Base-by-base conservation (phyloP, 2,329 filamentous ascomycete species). In the Phaeoacremonium minimum region DNA sequence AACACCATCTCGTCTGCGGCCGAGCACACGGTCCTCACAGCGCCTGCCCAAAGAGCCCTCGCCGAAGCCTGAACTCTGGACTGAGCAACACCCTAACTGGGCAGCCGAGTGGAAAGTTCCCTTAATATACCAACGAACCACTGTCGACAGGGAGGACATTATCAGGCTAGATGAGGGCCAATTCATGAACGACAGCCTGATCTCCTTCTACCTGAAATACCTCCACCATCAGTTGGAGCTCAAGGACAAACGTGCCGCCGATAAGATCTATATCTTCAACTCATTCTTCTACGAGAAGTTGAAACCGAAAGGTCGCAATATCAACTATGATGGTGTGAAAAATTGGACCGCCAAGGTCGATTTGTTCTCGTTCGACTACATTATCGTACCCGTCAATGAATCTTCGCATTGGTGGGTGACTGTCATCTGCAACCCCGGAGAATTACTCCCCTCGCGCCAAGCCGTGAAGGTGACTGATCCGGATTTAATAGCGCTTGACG, bases 361-460 rank as follows among this genome's bases (percentile, higher is more conserved):
- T 53, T 63, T 98, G 7, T 87, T 97, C 51, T 75, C 72, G 6
- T 89, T 87, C 49, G 87, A 95, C 54, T 96, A 90, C 56, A 81
- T 97, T 40, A 73, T 97, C 9, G 85, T 98, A 6, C 93, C 93
- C 0, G 87, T 98, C 56, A 94, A 95, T 50, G 86, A 96, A 54
- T 70, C 79, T 47, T 64, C 71, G 2, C 93, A 98, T 59, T 98
- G 94, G 93, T 97, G 93, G 60, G 68, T 97, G 46, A 89, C 88
- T 12, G 91, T 98, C 38, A 91, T 98, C 35, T 95, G 88, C 73
- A 95, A 98, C 51, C 73, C 91, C 3, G 75, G 79, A 4, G 80
- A 73, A 35, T 69, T 93, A 15, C 52, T 78, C 7, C 56, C 55
- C 3, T 26, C 22, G n/a, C n/a, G 9, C n/a, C 41, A 44, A 15